phyloP scores from a whole-genome alignment of 2,329 filamentous ascomycete genomes.

The Metarhizium humberi region DNA sequence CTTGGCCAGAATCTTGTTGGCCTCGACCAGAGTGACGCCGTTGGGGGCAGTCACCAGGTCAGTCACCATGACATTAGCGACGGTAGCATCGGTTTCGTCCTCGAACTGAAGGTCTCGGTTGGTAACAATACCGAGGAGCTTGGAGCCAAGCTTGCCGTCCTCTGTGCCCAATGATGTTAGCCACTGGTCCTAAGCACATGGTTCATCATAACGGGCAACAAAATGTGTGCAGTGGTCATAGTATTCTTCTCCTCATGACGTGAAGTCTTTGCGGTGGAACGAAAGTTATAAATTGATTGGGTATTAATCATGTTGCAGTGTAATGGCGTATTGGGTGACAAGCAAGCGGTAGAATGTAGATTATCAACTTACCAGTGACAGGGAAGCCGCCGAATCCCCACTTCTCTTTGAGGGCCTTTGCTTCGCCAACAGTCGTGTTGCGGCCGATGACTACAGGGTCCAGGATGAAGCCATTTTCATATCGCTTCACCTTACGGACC shows the following conservation, averaged over 20 bases:
- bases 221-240: conserved; percentile 20
- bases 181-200: not conserved
- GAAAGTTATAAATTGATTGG: conserved; percentile 88
- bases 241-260: conserved; percentile 66
- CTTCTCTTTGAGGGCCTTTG: conserved; percentile 86
- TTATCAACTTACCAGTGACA: conserved; percentile 74
- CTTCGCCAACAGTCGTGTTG: conserved; percentile 81
- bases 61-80: conserved; percentile 89
- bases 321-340: conserved; percentile 3
- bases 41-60: conserved; percentile 81
- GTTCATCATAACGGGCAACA: conserved; percentile 2
- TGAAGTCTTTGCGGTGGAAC: conserved; percentile 94
- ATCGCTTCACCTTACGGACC: conserved; percentile 98
- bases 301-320: conserved; percentile 62
- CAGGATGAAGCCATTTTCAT: conserved; percentile 97
- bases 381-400: conserved; percentile 99
- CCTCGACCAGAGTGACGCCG: conserved; percentile 77
- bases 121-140: conserved; percentile 94
- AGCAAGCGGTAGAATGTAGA: conserved; percentile 9
- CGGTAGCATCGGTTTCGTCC: conserved; percentile 58
- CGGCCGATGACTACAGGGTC: conserved; percentile 90
- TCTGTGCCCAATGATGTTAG: conserved; percentile 44
- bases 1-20: conserved; percentile 84
- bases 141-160: conserved; percentile 84
- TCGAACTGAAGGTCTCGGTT: conserved; percentile 98